phyloP scores from a whole-genome alignment of 192 early-diverging fungal species.

The Backusella parvicylindrica region DNA sequence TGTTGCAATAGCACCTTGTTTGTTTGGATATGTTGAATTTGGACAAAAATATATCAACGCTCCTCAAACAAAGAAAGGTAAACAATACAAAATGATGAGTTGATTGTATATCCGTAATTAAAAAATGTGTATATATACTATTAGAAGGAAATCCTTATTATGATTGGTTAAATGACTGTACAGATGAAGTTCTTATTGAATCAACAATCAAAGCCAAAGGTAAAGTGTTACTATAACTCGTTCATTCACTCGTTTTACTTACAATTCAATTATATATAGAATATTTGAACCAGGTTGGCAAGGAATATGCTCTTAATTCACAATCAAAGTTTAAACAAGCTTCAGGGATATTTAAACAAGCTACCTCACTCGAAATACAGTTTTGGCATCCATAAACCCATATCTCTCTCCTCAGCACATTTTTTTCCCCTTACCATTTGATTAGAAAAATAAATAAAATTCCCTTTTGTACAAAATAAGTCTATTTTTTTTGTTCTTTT shows the following conservation, averaged over 20 bases:
- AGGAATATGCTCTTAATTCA: conserved; percentile 45
- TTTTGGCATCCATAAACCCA: conserved; percentile 54
- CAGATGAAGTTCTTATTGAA: conserved; percentile 57
- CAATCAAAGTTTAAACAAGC: conserved; percentile 53
- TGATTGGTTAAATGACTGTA: conserved; percentile 76
- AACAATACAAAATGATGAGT: background rate
- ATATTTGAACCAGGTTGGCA: conserved; percentile 48
- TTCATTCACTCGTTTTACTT: too few species aligned
- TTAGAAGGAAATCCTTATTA: conserved; percentile 78
- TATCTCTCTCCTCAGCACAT: background rate
- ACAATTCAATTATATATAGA: conserved; percentile 29
- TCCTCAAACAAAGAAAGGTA: conserved; percentile 57
- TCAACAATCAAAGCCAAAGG: conserved; percentile 56
- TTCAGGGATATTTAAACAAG: conserved; percentile 66
- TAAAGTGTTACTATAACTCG: conserved; percentile 22
- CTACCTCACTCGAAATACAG: conserved; percentile 65
- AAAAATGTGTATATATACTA: background rate
- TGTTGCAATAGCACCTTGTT: conserved; percentile 78
- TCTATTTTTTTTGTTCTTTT: background rate
- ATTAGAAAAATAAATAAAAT: background rate
- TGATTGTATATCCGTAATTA: background rate
- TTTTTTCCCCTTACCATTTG: background rate
- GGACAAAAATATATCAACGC: conserved; percentile 58
- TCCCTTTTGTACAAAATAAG: background rate
- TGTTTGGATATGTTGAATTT: conserved; percentile 82